Evolutionary conservation across 306 rosid species (phyloP).

Genomic region (Ormosia semicastrata): DNA sequence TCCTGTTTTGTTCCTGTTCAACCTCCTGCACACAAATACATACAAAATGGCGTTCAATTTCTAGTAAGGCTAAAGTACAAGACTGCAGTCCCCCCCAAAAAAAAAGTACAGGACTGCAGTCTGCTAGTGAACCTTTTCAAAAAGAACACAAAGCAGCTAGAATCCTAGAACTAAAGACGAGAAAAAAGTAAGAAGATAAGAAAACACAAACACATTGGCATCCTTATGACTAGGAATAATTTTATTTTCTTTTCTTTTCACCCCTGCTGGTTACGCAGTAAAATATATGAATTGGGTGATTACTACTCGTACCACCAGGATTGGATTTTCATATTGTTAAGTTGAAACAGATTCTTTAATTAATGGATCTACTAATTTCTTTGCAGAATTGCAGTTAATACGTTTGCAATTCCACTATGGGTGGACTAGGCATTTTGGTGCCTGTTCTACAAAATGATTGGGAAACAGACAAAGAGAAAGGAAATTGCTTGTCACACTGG

Average conservation of each 20-base stretch:
- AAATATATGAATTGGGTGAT: background rate
- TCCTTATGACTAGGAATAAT: background rate
- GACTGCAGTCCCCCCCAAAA: background rate
- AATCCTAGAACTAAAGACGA: background rate
- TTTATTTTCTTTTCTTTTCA: background rate
- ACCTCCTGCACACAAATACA: conserved; percentile 45
- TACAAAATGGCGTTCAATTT: background rate
- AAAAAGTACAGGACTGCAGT: background rate
- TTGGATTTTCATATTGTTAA: background rate
- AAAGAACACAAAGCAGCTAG: background rate
- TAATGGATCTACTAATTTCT: background rate
- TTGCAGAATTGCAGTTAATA: background rate
- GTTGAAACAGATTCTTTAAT: background rate
- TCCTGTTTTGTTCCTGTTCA: conserved; percentile 36
- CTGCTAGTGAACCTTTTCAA: background rate
- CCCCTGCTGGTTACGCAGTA: background rate
- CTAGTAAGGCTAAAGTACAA: background rate
- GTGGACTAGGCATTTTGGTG: background rate
- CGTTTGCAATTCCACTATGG: conserved; percentile 3
- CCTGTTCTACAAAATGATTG: conserved; percentile 21
- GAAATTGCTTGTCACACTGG: background rate
- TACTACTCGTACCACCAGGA: background rate
- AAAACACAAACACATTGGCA: background rate
- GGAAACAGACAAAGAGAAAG: background rate
- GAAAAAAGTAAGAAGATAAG: background rate